Evolutionary conservation across 208 protist species (phyloP).

Genomic region (Acanthamoeba sp.): DNA sequence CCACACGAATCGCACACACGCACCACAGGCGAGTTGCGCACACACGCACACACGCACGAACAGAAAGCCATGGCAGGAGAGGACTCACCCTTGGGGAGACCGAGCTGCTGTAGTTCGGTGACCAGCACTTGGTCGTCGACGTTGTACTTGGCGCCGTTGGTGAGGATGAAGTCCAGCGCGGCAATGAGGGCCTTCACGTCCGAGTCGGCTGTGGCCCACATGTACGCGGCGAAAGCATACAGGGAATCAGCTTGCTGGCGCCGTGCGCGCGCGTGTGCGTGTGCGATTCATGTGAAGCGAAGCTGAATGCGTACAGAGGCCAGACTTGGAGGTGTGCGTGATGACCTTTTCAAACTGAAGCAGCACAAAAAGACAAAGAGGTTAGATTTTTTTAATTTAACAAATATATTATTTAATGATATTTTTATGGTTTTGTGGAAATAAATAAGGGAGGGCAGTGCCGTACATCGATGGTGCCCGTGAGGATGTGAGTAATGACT

Average conservation of each 20-base stretch:
- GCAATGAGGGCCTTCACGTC: slow-evolving; percentile 83
- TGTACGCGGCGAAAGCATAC: background rate
- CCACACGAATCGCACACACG: background rate
- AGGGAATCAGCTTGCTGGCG: background rate
- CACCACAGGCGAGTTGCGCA: background rate
- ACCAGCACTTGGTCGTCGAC: slow-evolving; percentile 76
- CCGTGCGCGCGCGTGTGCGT: too few relatives aligned
- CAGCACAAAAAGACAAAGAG: background rate
- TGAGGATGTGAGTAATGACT: slow-evolving; percentile 65
- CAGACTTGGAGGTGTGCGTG: slow-evolving; percentile 55
- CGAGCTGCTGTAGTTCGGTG: slow-evolving; percentile 87
- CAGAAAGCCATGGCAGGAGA: too few relatives aligned
- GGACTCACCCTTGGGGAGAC: slow-evolving; percentile 84
- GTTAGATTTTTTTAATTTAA: too few relatives aligned
- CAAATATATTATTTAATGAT: background rate
- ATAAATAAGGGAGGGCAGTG: background rate
- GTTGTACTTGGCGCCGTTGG: slow-evolving; percentile 82
- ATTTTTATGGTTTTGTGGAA: too few relatives aligned
- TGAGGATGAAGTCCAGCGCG: slow-evolving; percentile 83
- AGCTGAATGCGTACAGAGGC: background rate
- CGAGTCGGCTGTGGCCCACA: background rate
- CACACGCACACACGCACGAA: background rate
- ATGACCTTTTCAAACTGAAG: slow-evolving; percentile 79
- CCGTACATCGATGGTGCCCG: slow-evolving; percentile 7
- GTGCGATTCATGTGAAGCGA: too few relatives aligned